These are phyloP conservation scores for Suillus weaverae DNA, from an alignment of 768 basidiomycete species.

Conservation along the genomic window DNA sequence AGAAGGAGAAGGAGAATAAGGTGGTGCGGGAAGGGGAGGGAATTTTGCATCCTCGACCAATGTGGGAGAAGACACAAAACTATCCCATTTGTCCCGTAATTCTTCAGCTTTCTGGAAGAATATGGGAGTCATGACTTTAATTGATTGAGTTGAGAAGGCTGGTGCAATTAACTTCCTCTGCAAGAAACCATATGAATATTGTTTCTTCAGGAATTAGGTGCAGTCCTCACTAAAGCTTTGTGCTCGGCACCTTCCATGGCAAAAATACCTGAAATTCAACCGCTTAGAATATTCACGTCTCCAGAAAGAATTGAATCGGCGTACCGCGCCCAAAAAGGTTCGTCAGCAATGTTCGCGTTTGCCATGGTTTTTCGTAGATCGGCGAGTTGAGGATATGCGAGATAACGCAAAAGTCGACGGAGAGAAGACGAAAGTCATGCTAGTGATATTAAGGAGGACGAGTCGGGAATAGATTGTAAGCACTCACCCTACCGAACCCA, in stretches of 20 bases:
- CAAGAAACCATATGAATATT: not conserved
- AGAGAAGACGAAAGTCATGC: conserved; percentile 56
- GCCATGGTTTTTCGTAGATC: conserved; percentile 57
- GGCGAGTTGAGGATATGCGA: conserved; percentile 50
- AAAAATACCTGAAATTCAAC: conserved; percentile 41
- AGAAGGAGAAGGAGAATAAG: conserved; percentile 4
- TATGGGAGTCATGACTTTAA: conserved; percentile 45
- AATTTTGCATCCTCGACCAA: not conserved
- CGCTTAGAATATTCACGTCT: not conserved
- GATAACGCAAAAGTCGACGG: conserved; percentile 50
- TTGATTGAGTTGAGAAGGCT: conserved; percentile 47
- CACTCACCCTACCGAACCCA: conserved; percentile 49
- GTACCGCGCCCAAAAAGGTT: conserved; percentile 51
- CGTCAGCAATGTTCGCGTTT: conserved; percentile 48
- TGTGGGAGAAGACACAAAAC: conserved; percentile 21
- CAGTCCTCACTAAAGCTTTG: conserved; percentile 35
- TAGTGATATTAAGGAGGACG: conserved; percentile 18
- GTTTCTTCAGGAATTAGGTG: not conserved
- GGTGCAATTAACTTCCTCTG: conserved; percentile 50
- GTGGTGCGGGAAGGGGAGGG: conserved; percentile 11
- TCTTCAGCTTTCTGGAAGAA: conserved; percentile 55
- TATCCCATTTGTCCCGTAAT: conserved; percentile 45
- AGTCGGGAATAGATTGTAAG: not conserved
- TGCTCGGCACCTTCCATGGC: conserved; percentile 54
- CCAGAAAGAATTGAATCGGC: conserved; percentile 6